A percentile compares a stretch with the other conserved stretches of the same genome.
These are phyloP conservation scores for Myochromella boudieri DNA, from an alignment of 768 basidiomycete genomes.

Conservation along the genomic window DNA sequence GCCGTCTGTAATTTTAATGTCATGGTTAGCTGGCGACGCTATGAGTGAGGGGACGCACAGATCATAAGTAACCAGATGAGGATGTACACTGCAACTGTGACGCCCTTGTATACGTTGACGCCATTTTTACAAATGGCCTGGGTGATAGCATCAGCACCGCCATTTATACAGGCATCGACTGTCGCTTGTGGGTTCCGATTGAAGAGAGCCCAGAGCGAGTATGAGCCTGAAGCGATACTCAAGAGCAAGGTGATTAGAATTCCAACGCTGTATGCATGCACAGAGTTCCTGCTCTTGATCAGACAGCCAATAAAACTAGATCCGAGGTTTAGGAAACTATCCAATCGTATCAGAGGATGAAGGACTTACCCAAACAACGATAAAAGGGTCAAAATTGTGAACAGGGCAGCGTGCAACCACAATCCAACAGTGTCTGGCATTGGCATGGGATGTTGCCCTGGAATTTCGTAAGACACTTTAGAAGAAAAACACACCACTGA, in stretches of 20 bases:
- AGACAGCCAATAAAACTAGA: conserved; percentile 44
- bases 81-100: conserved; percentile 44
- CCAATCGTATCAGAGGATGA: background rate
- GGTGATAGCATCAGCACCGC: conserved; percentile 25
- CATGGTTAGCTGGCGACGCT: background rate
- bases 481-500: background rate
- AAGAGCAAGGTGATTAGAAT: conserved; percentile 46
- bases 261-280: conserved; percentile 42
- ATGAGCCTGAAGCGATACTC: conserved; percentile 47
- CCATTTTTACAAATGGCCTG: conserved; percentile 40
- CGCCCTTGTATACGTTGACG: conserved; percentile 39
- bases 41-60: conserved; percentile 37
- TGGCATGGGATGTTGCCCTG: conserved; percentile 35
- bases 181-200: conserved; percentile 36
- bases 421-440: conserved; percentile 39
- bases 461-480: background rate
- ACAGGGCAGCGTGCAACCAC: conserved; percentile 46
- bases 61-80: conserved; percentile 54
- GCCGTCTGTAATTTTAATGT: conserved; percentile 34
- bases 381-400: conserved; percentile 45
- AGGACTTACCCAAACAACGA: conserved; percentile 50
- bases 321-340: background rate
- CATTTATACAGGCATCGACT: conserved; percentile 38
- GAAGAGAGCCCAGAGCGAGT: conserved; percentile 49
- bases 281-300: conserved; percentile 38